Percentiles rank a stretch among this genome's conserved stretches.
These are phyloP conservation scores for Saccharomyces hybrid DNA, from an alignment of 1,139 yeast species.

Conservation along the genomic window DNA sequence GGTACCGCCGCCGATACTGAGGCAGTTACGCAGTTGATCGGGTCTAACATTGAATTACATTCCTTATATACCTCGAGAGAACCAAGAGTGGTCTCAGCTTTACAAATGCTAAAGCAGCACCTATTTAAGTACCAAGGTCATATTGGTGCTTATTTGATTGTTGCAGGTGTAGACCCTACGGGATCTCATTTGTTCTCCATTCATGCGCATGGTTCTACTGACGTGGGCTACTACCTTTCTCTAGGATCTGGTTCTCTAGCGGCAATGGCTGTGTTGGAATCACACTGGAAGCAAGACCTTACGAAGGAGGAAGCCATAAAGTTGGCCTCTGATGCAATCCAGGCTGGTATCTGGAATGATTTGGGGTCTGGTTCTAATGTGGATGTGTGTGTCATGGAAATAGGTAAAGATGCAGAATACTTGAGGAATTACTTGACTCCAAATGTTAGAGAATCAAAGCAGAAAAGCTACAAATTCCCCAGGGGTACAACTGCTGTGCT, in stretches of 20 bases:
- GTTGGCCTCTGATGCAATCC: constrained; percentile 86
- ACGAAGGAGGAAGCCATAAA: constrained; percentile 81
- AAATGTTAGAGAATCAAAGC: constrained; percentile 75
- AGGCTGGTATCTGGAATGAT: constrained; percentile 98
- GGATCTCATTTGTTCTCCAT: constrained; percentile 89
- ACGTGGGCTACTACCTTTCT: constrained; percentile 85
- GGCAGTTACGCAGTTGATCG: constrained; percentile 89
- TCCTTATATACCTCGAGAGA: constrained; percentile 71
- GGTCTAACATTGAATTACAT: constrained; percentile 86
- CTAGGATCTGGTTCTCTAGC: constrained; percentile 97
- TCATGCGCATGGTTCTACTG: constrained; percentile 97
- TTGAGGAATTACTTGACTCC: constrained; percentile 87
- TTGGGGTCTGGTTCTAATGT: constrained; percentile 97
- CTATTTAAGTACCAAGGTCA: constrained; percentile 95
- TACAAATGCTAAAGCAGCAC: constrained; percentile 91
- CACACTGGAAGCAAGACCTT: constrained; percentile 73
- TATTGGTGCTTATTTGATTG: constrained; percentile 91
- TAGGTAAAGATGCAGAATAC: constrained; percentile 77
- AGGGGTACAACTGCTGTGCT: constrained; percentile 89
- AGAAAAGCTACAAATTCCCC: constrained; percentile 71
- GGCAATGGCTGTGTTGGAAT: constrained; percentile 94
- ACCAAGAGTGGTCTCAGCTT: constrained; percentile 89
- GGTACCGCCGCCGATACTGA: constrained; percentile 99
- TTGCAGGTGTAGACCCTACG: constrained; percentile 94
- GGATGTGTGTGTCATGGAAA: constrained; percentile 93